Evolutionary conservation across 805 yeast genomes (phyloP), one percentile per base, ranked within the genome.

Genomic region (Candida saitoana): DNA sequence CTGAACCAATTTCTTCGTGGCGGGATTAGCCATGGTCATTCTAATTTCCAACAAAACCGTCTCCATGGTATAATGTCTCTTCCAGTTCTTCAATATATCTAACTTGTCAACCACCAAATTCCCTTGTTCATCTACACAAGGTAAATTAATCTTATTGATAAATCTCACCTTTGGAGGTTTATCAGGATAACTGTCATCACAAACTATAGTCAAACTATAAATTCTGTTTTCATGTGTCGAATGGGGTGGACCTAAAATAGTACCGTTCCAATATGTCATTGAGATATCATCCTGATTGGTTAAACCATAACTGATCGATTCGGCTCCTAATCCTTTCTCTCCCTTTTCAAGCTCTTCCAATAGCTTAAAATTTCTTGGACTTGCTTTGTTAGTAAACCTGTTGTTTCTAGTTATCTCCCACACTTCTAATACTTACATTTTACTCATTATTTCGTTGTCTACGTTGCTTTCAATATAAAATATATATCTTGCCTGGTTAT

Each of bases 301-400:
- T 36, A 93, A 74, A 0, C 99, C 99, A 56, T 93, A 88, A 17
- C 98, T 91, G 61, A 96, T 90, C 12, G 96, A 86, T 63, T 93
- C 98, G 18, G 97, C 93, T 16, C 98, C 97, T 37, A 87, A 72
- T 16, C 99, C 99, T 63, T 93, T 93, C 60, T 93, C 99, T 38
- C 99, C 99, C 56, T 91, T 91, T 63, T 95, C 99, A 50, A 93
- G 74, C 67, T 93, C 99, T 67, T 93, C 99, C 48, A 93, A 75
- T 25, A 93, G 78, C 60, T 95, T 86, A 67, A 93, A 93, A 62
- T 87, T 90, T 65, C 99, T 81, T 51, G 99, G 99, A 33, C 86
- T 80, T 49, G 17, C 22, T 15, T 9, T n/a, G 57, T 47, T 41
- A 50, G 58, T 52, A 20, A 36, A 29, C 32, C 16, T 6, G n/a